phyloP scores from a whole-genome alignment of 202 grass and related monocot species.

The Eragrostis tef region DNA sequence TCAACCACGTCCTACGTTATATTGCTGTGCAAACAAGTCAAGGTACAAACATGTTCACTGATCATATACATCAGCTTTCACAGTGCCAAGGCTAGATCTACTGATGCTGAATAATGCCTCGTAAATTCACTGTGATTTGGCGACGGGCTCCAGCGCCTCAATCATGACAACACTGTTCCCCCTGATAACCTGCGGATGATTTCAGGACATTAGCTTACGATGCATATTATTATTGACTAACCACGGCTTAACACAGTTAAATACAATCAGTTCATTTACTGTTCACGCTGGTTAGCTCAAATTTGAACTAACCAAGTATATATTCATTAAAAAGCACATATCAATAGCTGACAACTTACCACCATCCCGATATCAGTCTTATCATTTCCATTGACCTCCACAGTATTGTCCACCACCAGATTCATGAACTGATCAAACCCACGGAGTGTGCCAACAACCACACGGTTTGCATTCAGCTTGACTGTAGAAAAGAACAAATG shows the following conservation, averaged over 20 bases:
- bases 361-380: conserved; percentile 93
- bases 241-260: not conserved
- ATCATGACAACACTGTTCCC: conserved; percentile 97
- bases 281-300: no score
- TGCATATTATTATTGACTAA: not conserved
- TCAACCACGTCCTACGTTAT: not conserved
- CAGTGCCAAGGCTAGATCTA: not conserved
- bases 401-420: conserved; percentile 86
- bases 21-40: conserved; percentile 36
- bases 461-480: conserved; percentile 89
- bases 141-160: conserved; percentile 82
- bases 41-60: conserved; percentile 45
- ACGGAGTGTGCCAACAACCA: conserved; percentile 77
- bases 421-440: conserved; percentile 99
- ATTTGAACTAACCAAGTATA: no score
- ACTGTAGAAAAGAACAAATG: conserved; percentile 41
- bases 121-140: conserved; percentile 38
- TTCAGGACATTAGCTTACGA: not conserved
- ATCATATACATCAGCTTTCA: conserved; percentile 53
- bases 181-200: conserved; percentile 68
- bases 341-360: conserved; percentile 51
- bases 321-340: no score
- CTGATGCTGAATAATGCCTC: not conserved
- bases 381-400: conserved; percentile 84
- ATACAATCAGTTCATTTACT: no score